phyloP scores from a whole-genome alignment of 2,329 filamentous ascomycete genomes.

The Pochonia chlamydosporia region DNA sequence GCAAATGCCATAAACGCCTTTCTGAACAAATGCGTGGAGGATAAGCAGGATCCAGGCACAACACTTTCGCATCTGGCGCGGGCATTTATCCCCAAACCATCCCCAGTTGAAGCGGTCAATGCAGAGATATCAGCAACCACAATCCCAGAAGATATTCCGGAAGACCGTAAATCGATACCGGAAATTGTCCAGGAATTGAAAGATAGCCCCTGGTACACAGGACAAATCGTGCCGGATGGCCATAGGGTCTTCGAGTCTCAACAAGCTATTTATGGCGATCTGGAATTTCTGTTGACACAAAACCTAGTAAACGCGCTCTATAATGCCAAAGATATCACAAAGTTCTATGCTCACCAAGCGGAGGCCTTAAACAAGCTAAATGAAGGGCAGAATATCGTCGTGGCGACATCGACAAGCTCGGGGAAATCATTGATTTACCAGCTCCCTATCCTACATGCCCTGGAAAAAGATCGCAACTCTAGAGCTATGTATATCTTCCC shows the following conservation, averaged over 20 bases:
- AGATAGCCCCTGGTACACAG: constrained; percentile 77
- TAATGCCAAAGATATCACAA: constrained; percentile 80
- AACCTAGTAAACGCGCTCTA: constrained; percentile 92
- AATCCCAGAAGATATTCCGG: constrained; percentile 68
- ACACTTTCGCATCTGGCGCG: constrained; percentile 54
- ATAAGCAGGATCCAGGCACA: constrained; percentile 61
- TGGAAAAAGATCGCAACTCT: constrained; percentile 71
- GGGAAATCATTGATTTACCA: constrained; percentile 99
- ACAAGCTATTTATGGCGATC: constrained; percentile 71
- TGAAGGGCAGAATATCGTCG: constrained; percentile 78
- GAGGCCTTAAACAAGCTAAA: constrained; percentile 88
- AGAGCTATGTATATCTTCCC: constrained; percentile 97
- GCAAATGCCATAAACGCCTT: constrained; percentile 69
- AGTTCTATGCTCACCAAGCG: constrained; percentile 86
- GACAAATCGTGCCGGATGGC: constrained; percentile 88
- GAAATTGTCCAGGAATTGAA: constrained; percentile 85
- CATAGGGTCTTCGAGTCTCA: constrained; percentile 88
- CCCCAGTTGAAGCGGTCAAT: constrained; percentile 29
- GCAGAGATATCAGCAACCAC: constrained; percentile 31
- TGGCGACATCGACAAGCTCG: constrained; percentile 91
- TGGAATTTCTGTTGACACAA: constrained; percentile 84
- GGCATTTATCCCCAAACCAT: constrained; percentile 56
- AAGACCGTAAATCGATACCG: constrained; percentile 70
- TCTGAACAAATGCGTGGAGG: constrained; percentile 64
- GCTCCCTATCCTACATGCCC: constrained; percentile 78